Evolutionary conservation across 371 early-diverging fungal species (phyloP).

Genomic region (Mucor mucedo): DNA sequence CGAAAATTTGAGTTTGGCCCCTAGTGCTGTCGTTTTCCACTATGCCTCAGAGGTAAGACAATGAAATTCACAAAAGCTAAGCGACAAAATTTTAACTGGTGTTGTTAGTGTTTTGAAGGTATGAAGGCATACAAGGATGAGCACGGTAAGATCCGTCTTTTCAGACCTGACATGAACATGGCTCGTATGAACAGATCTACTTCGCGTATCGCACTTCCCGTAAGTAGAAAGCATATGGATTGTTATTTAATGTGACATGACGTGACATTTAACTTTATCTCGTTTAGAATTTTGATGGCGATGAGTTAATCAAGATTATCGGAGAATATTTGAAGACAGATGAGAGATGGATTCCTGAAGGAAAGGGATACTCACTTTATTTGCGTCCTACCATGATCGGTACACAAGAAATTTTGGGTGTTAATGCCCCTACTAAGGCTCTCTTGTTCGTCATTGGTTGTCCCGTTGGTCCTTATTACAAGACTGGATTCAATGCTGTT

Average conservation of each 20-base stretch:
- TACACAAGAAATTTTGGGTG: slow-evolving; percentile 83
- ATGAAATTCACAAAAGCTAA: background rate
- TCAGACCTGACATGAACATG: slow-evolving; percentile 94
- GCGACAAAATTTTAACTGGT: slow-evolving; percentile 37
- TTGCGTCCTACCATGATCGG: slow-evolving; percentile 96
- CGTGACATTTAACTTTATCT: too few species aligned
- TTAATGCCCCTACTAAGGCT: slow-evolving; percentile 74
- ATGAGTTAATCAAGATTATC: slow-evolving; percentile 84
- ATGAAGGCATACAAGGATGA: slow-evolving; percentile 91
- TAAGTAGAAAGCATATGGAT: slow-evolving; percentile 30
- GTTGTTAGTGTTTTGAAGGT: slow-evolving; percentile 92
- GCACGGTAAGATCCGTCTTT: slow-evolving; percentile 81
- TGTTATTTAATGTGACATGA: too few species aligned
- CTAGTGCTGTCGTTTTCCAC: slow-evolving; percentile 91
- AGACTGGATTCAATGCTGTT: slow-evolving; percentile 90
- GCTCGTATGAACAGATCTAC: slow-evolving; percentile 77
- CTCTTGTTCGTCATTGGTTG: slow-evolving; percentile 89
- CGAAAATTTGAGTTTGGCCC: slow-evolving; percentile 80
- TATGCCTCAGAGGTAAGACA: slow-evolving; percentile 77
- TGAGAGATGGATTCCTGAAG: slow-evolving; percentile 86
- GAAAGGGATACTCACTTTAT: slow-evolving; percentile 94
- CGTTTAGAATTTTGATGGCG: slow-evolving; percentile 73
- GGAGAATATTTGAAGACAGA: slow-evolving; percentile 86
- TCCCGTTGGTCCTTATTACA: slow-evolving; percentile 98
- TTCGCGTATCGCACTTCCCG: slow-evolving; percentile 82